phyloP scores from a whole-genome alignment of 2,329 filamentous ascomycete species.

The Dothiorella sarmentorum region DNA sequence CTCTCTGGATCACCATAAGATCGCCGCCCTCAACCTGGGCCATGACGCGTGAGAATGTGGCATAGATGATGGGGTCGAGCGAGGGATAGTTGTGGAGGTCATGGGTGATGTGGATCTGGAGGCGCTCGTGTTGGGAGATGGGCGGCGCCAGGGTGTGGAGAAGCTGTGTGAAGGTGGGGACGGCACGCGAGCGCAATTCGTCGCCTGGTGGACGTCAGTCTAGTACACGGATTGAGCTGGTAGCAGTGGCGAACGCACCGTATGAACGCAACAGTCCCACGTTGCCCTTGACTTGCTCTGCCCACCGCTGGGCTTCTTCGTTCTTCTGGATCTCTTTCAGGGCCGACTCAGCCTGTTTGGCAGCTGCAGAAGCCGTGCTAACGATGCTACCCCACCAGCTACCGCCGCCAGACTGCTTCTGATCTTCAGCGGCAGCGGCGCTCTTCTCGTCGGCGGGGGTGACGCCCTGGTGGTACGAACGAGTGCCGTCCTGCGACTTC shows the following conservation, averaged over 20 bases:
- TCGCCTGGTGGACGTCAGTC: slow-evolving; percentile 58
- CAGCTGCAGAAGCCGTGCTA: slow-evolving; percentile 73
- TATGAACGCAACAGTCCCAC: slow-evolving; percentile 73
- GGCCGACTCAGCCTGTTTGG: slow-evolving; percentile 80
- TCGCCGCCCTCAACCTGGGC: slow-evolving; percentile 98
- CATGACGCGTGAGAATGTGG: slow-evolving; percentile 93
- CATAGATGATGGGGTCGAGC: slow-evolving; percentile 87
- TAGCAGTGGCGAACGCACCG: slow-evolving; percentile 50
- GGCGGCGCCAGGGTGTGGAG: slow-evolving; percentile 93
- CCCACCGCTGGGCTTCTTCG: slow-evolving; percentile 94
- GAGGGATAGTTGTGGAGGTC: slow-evolving; percentile 93
- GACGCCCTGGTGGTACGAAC: slow-evolving; percentile 68
- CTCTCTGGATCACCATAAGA: slow-evolving; percentile 87
- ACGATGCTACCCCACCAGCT: slow-evolving; percentile 72
- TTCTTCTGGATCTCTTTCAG: slow-evolving; percentile 95
- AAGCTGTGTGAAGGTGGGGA: slow-evolving; percentile 93
- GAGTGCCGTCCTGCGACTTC: slow-evolving; percentile 74
- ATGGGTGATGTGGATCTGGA: slow-evolving; percentile 96
- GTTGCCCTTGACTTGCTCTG: slow-evolving; percentile 83
- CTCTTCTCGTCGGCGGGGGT: slow-evolving; percentile 60
- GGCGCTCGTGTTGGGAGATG: slow-evolving; percentile 92
- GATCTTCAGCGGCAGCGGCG: slow-evolving; percentile 49
- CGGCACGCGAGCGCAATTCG: slow-evolving; percentile 64
- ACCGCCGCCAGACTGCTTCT: slow-evolving; percentile 38
- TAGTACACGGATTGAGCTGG: not conserved